Base-by-base conservation (phyloP, 257 asterid species). In the Solanum virginianum region DNA sequence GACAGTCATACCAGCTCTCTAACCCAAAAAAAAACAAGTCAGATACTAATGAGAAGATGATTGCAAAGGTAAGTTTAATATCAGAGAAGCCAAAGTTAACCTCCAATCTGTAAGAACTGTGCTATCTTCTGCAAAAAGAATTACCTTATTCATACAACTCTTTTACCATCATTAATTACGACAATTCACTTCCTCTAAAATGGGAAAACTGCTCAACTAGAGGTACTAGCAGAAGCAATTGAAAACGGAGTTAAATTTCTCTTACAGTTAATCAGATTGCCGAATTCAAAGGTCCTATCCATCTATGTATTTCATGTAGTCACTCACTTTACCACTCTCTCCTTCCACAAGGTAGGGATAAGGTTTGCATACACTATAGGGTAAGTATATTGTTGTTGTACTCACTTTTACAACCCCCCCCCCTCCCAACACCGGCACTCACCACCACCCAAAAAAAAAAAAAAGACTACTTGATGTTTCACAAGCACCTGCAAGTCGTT, bases 1-100 rank as follows among this genome's bases (percentile, higher is more conserved):
- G 82, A 97, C 97, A 66, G 99, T 92, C 97, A 97, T 90, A 82
- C 99, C 99, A 87, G 98, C 96, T 90, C 93, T 94, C 99, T 97
- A 81, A 72, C 74, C 41, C 59, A 72, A 82, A 79, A 66, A 84
- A 82, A 86, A 66, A 80, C 82, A 88, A 86, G 84, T 81, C 60
- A 79, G 65, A 77, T 51, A 54, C 82, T 26, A 63, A 86, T 65
- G 54, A 60, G 62, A 81, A 85, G 65, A 80, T 41, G 49, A 84
- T 22, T 60, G 18, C 53, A 83, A 62, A 84, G 83, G 60, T 62
- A 51, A 26, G 82, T 77, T 18, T 26, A 77, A 77, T 26, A 77
- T 24, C 41, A 13, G 63, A 51, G 24, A 77, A 51, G 47, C 82
- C 45, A 77, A 77, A 77, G 51, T 51, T 77, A 57, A 9, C 9